Percentiles rank a stretch among this genome's conserved stretches.
Conservation (phyloP, 768 basidiomycete genomes). For the Fistulinella prunicolor region DNA sequence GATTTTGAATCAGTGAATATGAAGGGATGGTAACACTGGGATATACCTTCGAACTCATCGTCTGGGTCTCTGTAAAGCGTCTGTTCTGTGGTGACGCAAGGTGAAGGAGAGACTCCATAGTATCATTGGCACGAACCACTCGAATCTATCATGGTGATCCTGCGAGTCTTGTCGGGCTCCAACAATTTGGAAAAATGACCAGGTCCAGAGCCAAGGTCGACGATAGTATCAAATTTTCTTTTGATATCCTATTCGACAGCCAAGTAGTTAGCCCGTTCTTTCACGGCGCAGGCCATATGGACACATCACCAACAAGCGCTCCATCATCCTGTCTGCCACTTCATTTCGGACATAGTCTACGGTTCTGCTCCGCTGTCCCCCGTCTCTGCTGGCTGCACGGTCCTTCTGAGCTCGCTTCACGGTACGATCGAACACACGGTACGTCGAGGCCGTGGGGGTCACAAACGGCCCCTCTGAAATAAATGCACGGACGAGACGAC, state of each 20-base stretch:
- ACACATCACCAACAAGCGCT: conserved; percentile 72
- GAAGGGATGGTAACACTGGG: not conserved
- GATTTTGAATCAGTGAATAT: conserved; percentile 2
- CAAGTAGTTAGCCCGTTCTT: conserved; percentile 1
- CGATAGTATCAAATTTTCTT: conserved; percentile 68
- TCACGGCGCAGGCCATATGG: conserved; percentile 3
- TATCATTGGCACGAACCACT: conserved; percentile 54
- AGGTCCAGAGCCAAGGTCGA: conserved; percentile 89
- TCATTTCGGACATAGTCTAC: conserved; percentile 94
- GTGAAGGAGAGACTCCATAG: conserved; percentile 1
- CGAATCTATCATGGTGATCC: conserved; percentile 81
- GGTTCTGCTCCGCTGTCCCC: conserved; percentile 59
- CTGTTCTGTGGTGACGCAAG: conserved; percentile 43
- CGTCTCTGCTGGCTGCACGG: conserved; percentile 57
- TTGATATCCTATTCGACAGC: conserved; percentile 74
- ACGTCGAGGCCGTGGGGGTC: conserved; percentile 46
- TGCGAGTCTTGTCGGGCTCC: conserved; percentile 61
- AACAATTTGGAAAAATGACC: conserved; percentile 89
- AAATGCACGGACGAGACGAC: conserved; percentile 36
- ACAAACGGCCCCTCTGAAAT: conserved; percentile 47
- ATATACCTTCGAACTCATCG: conserved; percentile 74
- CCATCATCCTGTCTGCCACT: conserved; percentile 86
- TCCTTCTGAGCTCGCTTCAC: conserved; percentile 79
- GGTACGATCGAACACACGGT: conserved; percentile 82
- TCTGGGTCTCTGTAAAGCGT: conserved; percentile 76